Evolutionary conservation across 331 rosid species (phyloP).

Genomic region (Malus hybrid): DNA sequence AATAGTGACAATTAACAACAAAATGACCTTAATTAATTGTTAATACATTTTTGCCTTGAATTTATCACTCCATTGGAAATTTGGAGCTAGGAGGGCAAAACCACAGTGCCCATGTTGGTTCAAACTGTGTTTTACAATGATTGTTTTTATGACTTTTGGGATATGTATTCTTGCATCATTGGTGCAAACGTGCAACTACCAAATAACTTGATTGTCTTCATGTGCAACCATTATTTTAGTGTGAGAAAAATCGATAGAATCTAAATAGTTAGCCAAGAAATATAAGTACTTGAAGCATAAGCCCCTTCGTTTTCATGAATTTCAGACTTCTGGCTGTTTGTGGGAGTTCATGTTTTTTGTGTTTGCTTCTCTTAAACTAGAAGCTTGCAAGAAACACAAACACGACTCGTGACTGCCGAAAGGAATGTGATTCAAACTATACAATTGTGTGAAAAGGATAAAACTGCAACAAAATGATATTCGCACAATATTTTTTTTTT

Average conservation of each 20-base stretch:
- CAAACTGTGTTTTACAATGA: background rate
- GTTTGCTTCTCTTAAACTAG: background rate
- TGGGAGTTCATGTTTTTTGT: no score
- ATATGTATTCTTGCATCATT: background rate
- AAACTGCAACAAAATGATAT: no score
- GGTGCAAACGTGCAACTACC: slow-evolving; percentile 2
- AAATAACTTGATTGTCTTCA: background rate
- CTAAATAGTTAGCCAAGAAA: no score
- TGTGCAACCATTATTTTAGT: background rate
- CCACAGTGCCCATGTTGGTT: background rate
- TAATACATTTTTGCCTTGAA: background rate
- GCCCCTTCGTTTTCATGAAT: background rate
- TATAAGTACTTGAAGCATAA: background rate
- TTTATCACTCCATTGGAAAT: background rate
- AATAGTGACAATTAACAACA: no score
- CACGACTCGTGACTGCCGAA: background rate
- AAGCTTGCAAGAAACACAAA: background rate
- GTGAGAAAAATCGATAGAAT: background rate
- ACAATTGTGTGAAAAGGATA: background rate
- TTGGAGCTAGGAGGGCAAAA: background rate
- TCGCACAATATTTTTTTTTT: no score
- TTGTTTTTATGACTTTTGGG: background rate
- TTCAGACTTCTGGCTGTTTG: background rate
- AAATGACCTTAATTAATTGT: no score
- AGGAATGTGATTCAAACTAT: background rate